Conservation (phyloP, 345 rosid species). For the Carallia brachiata region DNA sequence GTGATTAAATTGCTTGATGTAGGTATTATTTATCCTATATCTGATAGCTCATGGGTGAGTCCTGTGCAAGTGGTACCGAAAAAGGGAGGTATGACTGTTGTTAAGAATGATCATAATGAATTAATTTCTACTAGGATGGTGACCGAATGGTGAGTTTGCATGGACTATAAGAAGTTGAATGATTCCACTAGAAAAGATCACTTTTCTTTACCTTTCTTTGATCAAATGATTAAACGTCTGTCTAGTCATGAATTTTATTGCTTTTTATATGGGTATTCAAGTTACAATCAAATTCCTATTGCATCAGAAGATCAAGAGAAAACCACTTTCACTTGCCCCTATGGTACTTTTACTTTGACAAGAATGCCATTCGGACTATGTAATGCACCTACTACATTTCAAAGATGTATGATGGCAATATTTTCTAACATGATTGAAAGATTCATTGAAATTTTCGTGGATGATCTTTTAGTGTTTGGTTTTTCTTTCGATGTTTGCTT, state of each 20-base stretch:
- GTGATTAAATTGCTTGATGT: not conserved
- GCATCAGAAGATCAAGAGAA: not conserved
- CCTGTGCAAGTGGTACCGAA: not conserved
- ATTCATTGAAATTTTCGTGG: not conserved
- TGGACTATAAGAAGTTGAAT: not conserved
- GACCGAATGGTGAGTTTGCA: not conserved
- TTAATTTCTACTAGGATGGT: not conserved
- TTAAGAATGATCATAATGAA: not conserved
- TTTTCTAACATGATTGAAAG: not conserved
- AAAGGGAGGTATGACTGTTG: not conserved
- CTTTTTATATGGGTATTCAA: not conserved
- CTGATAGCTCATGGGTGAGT: not conserved
- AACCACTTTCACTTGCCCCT: not conserved
- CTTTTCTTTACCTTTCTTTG: not conserved
- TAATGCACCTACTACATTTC: not conserved
- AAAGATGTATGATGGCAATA: not conserved
- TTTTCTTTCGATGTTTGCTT: not conserved
- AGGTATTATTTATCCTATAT: not conserved
- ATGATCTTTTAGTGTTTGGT: not conserved
- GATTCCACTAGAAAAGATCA: not conserved
- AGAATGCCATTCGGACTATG: not conserved
- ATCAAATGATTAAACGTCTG: not conserved
- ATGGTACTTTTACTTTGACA: not conserved
- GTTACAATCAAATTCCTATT: not conserved
- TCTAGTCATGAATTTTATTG: not conserved